These are phyloP conservation scores for Cladosporium sphaerospermum DNA, from an alignment of 2,329 filamentous ascomycete genomes.

Conservation along the genomic window DNA sequence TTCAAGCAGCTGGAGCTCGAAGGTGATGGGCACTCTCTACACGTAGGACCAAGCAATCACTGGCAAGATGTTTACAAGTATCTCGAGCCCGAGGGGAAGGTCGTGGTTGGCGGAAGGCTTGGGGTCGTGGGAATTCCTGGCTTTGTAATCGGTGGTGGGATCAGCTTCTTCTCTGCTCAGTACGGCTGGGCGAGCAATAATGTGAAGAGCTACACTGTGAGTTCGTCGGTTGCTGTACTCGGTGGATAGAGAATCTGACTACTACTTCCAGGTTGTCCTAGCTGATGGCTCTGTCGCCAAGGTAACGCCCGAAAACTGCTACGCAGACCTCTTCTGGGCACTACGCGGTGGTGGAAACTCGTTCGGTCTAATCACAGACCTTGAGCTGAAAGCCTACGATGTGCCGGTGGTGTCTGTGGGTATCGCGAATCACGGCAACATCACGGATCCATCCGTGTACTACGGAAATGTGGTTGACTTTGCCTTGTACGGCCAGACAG, in stretches of 20 bases:
- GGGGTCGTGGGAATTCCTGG: constrained; percentile 28
- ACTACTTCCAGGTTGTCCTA: constrained; percentile 1
- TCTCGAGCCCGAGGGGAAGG: constrained; percentile 36
- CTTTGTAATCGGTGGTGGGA: constrained; percentile 25
- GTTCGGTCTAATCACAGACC: constrained; percentile 16
- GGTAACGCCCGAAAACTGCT: constrained; percentile 5
- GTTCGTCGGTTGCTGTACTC: background rate
- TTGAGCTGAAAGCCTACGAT: no score
- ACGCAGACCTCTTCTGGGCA: constrained; percentile 17
- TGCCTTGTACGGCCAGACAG: background rate
- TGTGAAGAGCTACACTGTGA: constrained; percentile 23
- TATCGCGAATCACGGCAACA: no score
- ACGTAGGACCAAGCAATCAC: constrained; percentile 41
- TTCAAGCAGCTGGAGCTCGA: constrained; percentile 10
- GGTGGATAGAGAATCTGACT: background rate
- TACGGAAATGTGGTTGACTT: constrained; percentile 1
- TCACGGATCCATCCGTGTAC: no score
- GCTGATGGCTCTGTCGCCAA: constrained; percentile 12
- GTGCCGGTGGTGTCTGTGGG: no score
- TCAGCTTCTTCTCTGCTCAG: constrained; percentile 23
- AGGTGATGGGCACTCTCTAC: constrained; percentile 21
- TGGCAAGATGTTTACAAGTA: constrained; percentile 41
- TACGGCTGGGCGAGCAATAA: constrained; percentile 27
- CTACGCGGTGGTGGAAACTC: constrained; percentile 14
- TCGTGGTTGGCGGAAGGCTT: constrained; percentile 41